Percentiles rank a stretch among this genome's conserved stretches.
Evolutionary conservation across 768 basidiomycete species (phyloP).

Genomic region (Lactarius indigo): DNA sequence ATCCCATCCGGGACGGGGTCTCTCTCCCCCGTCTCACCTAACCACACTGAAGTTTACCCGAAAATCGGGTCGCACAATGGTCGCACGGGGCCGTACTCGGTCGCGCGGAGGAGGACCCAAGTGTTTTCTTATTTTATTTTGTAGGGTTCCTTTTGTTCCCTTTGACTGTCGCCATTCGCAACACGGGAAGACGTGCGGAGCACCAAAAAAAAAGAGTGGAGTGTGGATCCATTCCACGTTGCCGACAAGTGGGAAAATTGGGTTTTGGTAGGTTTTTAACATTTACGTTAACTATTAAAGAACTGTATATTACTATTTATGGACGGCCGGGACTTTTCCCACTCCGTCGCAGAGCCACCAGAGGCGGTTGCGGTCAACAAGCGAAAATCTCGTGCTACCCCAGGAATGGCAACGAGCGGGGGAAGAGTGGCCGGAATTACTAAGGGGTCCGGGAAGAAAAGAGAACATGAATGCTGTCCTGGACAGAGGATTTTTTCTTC

Average conservation of each 20-base stretch:
- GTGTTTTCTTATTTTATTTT: neutral
- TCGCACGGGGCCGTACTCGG: slow-evolving; percentile 19
- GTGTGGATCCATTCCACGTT: slow-evolving; percentile 22
- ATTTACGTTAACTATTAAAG: slow-evolving; percentile 19
- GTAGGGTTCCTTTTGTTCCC: neutral
- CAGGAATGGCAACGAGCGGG: slow-evolving; percentile 21
- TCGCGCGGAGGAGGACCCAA: slow-evolving; percentile 9
- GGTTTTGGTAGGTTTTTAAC: slow-evolving; percentile 7
- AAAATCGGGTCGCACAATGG: slow-evolving; percentile 23
- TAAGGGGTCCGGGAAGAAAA: slow-evolving; percentile 6
- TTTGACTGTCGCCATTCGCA: slow-evolving; percentile 14
- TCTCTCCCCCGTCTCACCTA: neutral
- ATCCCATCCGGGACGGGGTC: slow-evolving; percentile 13
- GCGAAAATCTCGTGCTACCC: slow-evolving; percentile 25
- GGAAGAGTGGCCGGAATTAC: slow-evolving; percentile 6
- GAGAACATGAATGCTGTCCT: slow-evolving; percentile 19
- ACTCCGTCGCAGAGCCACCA: slow-evolving; percentile 8
- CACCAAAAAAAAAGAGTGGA: slow-evolving; percentile 7
- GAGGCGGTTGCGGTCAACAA: neutral
- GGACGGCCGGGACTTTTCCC: slow-evolving; percentile 15
- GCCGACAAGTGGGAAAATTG: slow-evolving; percentile 2
- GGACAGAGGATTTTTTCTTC: slow-evolving; percentile 12
- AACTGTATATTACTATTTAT: slow-evolving; percentile 19
- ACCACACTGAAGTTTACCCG: slow-evolving; percentile 10
- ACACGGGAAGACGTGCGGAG: slow-evolving; percentile 10